Base-by-base conservation (phyloP, 306 rosid genomes). In the Cicer bijugum region DNA sequence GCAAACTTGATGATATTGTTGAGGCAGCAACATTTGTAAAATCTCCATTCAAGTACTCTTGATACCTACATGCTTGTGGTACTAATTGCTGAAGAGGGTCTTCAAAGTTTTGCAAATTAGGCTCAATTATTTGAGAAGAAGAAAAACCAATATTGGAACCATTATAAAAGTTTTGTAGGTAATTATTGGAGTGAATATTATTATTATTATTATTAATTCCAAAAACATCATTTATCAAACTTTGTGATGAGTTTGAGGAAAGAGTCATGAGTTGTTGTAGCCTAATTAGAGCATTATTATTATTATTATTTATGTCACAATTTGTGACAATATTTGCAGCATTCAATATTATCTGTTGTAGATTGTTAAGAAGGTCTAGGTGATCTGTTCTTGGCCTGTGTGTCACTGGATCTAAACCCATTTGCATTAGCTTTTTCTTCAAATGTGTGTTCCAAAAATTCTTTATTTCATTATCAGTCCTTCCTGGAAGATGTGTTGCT, bases 381-480 rank as follows among this genome's bases (percentile, higher is more conserved):
- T 78, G 82, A 64, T 87, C 88, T 43, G 86, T 71, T 81, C 88
- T 77, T 67, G 97, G 96, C 50, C 86, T 81, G 58, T 91, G 96
- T 19, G 93, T 91, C 17, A 83, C 74, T 28, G 97, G 96, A 47
- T 91, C 97, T 58, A 91, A 80, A 4, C 96, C 97, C 92, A 89
- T 91, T 77, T 85, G 84, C 17, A 89, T 43, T 46, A 89, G 91
- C 82, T 89, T 92, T 53, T 89, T 92, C 90, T 86, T 92, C 7
- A 92, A 48, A 78, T 88, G 93, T 0, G 96, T 92, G 78, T 92
- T 92, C 97, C 97, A 92, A 4, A 88, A 85, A 59, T 92, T 92
- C 78, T 92, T 92, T 1, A 92, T 88, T 46, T 92, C 97, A 61
- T 91, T 91, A 58, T 91, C 97, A 0, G 96, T 91, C 63, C 97